phyloP scores from a whole-genome alignment of 768 basidiomycete species.

The Psilocybe subaeruginosa region DNA sequence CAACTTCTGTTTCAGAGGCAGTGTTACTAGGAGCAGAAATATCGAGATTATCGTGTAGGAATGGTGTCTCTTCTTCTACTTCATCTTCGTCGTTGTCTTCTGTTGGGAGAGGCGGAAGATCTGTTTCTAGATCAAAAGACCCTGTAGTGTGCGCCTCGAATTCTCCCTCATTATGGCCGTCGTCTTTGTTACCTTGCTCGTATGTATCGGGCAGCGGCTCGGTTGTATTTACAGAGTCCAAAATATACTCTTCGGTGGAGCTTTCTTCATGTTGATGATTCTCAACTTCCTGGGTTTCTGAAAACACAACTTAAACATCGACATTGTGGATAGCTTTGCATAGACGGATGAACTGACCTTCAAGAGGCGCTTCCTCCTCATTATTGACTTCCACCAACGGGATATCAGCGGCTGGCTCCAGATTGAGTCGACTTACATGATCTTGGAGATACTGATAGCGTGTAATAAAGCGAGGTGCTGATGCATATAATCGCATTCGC shows the following conservation, averaged over 20 bases:
- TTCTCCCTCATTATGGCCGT: background rate
- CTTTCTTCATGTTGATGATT: background rate
- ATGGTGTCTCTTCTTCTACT: background rate
- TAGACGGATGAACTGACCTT: constrained; percentile 11
- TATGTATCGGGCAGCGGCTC: background rate
- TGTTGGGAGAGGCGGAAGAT: constrained; percentile 2
- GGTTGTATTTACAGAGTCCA: background rate
- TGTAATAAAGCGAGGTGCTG: constrained; percentile 62
- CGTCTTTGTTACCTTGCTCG: background rate
- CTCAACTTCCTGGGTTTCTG: background rate
- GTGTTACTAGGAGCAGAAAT: background rate
- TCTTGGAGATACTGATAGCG: constrained; percentile 69
- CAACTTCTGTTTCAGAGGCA: background rate
- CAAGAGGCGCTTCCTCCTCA: background rate
- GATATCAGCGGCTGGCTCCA: constrained; percentile 14
- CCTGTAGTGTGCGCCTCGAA: background rate
- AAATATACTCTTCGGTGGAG: background rate
- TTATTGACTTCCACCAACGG: background rate
- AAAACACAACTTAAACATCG: background rate
- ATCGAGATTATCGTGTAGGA: background rate
- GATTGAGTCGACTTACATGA: constrained; percentile 38
- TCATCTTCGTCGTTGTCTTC: background rate
- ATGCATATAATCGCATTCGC: constrained; percentile 53
- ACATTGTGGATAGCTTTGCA: too few species aligned
- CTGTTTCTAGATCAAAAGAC: background rate